Conservation (phyloP, 306 rosid genomes). For the Betula pendula region DNA sequence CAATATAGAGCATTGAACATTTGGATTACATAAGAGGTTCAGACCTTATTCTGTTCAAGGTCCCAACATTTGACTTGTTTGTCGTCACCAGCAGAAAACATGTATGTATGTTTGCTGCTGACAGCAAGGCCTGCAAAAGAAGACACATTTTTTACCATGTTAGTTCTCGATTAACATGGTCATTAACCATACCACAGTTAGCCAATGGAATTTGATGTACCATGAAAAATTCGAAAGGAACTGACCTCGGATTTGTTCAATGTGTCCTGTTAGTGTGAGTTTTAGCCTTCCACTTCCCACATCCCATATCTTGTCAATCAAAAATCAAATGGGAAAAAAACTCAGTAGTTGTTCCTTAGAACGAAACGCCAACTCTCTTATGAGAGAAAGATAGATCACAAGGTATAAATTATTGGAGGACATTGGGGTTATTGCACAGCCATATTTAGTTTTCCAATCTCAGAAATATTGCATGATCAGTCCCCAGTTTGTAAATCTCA, state of each 20-base stretch:
- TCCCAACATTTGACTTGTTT: conserved; percentile 99
- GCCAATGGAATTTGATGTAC: conserved; percentile 3
- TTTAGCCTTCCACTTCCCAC: conserved; percentile 83
- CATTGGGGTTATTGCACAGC: neutral
- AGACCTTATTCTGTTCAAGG: conserved; percentile 97
- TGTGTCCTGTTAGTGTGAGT: conserved; percentile 94
- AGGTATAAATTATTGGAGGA: neutral
- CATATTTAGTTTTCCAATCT: neutral
- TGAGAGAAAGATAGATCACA: neutral
- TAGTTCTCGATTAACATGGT: neutral
- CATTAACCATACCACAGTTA: conserved; percentile 20
- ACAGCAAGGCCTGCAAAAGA: conserved; percentile 80
- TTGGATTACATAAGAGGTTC: conserved; percentile 9
- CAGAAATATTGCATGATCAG: neutral
- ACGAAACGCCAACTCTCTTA: neutral
- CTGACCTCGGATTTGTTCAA: conserved; percentile 93
- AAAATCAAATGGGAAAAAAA: conserved; percentile 4
- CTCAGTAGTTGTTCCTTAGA: neutral
- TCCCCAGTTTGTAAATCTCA: too few relatives aligned
- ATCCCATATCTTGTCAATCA: conserved; percentile 86
- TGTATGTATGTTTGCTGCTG: conserved; percentile 85
- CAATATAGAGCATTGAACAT: conserved; percentile 17
- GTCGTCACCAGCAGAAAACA: conserved; percentile 99
- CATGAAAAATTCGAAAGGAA: conserved; percentile 20
- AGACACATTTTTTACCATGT: conserved; percentile 13